phyloP scores from a whole-genome alignment of 2,329 filamentous ascomycete genomes.

The Fusarium siculi region DNA sequence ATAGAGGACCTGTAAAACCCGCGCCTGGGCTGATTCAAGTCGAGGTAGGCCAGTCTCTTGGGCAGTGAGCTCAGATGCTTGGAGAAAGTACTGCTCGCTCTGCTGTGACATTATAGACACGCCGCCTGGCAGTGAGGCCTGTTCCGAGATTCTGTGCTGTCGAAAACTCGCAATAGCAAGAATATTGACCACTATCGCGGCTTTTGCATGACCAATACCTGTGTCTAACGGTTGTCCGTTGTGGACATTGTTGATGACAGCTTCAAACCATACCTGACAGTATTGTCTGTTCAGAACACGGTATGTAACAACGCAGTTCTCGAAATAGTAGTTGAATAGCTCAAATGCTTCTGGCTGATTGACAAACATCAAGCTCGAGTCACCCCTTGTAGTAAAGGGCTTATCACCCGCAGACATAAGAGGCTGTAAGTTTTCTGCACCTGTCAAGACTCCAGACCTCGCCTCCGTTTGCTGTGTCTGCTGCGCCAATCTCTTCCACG shows the following conservation, averaged over 20 bases:
- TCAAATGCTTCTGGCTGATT: slow-evolving; percentile 48
- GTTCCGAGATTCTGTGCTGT: slow-evolving; percentile 31
- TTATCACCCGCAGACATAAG: slow-evolving; percentile 60
- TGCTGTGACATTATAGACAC: slow-evolving; percentile 18
- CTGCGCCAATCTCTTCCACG: slow-evolving; percentile 61
- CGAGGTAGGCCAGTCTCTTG: slow-evolving; percentile 63
- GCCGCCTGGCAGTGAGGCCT: neutral
- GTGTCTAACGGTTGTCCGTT: slow-evolving; percentile 51
- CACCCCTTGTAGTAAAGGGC: slow-evolving; percentile 52
- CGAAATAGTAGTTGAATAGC: slow-evolving; percentile 65
- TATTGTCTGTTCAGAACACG: slow-evolving; percentile 66
- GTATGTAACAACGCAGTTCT: slow-evolving; percentile 69
- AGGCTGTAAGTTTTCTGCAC: slow-evolving; percentile 51
- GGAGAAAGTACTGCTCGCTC: slow-evolving; percentile 55
- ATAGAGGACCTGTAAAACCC: slow-evolving; percentile 67
- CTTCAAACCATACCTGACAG: slow-evolving; percentile 59
- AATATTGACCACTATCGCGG: slow-evolving; percentile 59
- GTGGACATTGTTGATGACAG: slow-evolving; percentile 52
- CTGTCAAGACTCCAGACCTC: slow-evolving; percentile 26
- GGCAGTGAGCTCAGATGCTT: slow-evolving; percentile 52
- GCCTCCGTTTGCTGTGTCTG: slow-evolving; percentile 47
- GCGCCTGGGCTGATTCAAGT: slow-evolving; percentile 67
- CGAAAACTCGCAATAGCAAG: slow-evolving; percentile 56
- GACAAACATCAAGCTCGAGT: slow-evolving; percentile 50
- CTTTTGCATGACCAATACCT: slow-evolving; percentile 55